phyloP scores from a whole-genome alignment of 164 flowering plant species.

The Berberis thunbergii region DNA sequence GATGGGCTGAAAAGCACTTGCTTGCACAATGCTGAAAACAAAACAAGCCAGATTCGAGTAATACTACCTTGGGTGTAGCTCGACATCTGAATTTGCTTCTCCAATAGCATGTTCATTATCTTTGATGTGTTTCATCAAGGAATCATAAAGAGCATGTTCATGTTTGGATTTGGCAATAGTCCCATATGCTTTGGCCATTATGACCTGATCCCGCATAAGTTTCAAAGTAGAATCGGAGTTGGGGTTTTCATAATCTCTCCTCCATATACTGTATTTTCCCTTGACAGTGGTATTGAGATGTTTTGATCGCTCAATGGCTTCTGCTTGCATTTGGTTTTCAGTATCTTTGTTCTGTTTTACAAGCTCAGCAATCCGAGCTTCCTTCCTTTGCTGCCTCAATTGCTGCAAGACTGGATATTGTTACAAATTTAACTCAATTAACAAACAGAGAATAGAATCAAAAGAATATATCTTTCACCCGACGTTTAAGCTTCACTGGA shows the following conservation, averaged over 20 bases:
- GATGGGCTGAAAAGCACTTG: neutral
- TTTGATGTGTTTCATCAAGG: slow-evolving; percentile 45
- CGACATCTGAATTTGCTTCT: slow-evolving; percentile 45
- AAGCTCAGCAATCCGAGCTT: slow-evolving; percentile 40
- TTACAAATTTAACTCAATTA: neutral
- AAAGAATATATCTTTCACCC: neutral
- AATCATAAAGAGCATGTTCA: slow-evolving; percentile 33
- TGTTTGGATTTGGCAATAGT: slow-evolving; percentile 41
- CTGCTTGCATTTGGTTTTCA: slow-evolving; percentile 39
- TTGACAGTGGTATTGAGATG: slow-evolving; percentile 34
- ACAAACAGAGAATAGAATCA: neutral
- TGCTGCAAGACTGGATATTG: slow-evolving; percentile 27
- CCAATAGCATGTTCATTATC: slow-evolving; percentile 37
- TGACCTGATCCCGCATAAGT: slow-evolving; percentile 54
- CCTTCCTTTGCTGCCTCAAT: slow-evolving; percentile 48
- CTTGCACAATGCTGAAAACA: neutral
- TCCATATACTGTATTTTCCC: slow-evolving; percentile 86
- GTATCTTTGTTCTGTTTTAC: slow-evolving; percentile 37
- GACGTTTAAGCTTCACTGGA: neutral
- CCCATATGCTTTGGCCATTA: slow-evolving; percentile 56
- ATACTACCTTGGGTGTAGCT: slow-evolving; percentile 61
- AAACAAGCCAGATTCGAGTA: neutral
- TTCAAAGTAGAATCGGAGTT: slow-evolving; percentile 48
- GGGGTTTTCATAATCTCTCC: slow-evolving; percentile 62
- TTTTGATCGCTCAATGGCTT: slow-evolving; percentile 52